Percentiles rank a stretch among this genome's conserved stretches.
Evolutionary conservation across 768 basidiomycete genomes (phyloP).

Genomic region (Phlebiopsis gigantea): DNA sequence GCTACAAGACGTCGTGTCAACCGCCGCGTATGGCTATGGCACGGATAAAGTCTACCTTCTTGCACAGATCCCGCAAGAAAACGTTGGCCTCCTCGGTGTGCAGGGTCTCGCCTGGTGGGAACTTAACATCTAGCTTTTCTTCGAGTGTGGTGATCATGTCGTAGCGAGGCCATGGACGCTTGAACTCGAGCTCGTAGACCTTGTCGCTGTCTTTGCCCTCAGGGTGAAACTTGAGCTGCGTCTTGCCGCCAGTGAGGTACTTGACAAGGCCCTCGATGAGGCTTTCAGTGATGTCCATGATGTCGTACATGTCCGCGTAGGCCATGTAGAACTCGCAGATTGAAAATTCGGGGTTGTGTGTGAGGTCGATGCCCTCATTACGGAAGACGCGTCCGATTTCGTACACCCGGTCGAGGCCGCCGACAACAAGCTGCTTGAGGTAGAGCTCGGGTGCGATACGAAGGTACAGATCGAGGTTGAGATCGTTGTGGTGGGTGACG

Average conservation of each 20-base stretch:
- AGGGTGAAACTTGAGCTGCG: slow-evolving; percentile 82
- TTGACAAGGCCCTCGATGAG: slow-evolving; percentile 90
- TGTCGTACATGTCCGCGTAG: slow-evolving; percentile 97
- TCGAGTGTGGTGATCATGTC: slow-evolving; percentile 98
- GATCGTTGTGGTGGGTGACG: slow-evolving; percentile 98
- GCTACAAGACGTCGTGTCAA: slow-evolving; percentile 37
- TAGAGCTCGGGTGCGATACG: slow-evolving; percentile 97
- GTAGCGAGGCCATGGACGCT: slow-evolving; percentile 95
- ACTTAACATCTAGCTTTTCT: slow-evolving; percentile 85
- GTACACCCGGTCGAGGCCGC: slow-evolving; percentile 95
- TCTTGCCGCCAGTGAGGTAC: slow-evolving; percentile 74
- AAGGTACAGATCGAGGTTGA: slow-evolving; percentile 92
- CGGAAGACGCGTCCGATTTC: slow-evolving; percentile 98
- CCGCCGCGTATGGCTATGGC: background rate
- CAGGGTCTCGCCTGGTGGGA: slow-evolving; percentile 88
- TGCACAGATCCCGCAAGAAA: slow-evolving; percentile 80
- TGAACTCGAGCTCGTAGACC: slow-evolving; percentile 78
- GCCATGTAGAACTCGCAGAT: slow-evolving; percentile 99
- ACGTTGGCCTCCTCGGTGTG: slow-evolving; percentile 84
- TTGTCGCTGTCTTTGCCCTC: slow-evolving; percentile 84
- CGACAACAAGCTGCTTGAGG: slow-evolving; percentile 95
- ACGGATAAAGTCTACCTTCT: slow-evolving; percentile 52
- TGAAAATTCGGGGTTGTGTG: slow-evolving; percentile 98
- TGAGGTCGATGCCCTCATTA: slow-evolving; percentile 97
- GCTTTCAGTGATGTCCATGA: slow-evolving; percentile 95